Base-by-base conservation (phyloP, 2,329 filamentous ascomycete genomes). In the Lachnellula occidentalis region DNA sequence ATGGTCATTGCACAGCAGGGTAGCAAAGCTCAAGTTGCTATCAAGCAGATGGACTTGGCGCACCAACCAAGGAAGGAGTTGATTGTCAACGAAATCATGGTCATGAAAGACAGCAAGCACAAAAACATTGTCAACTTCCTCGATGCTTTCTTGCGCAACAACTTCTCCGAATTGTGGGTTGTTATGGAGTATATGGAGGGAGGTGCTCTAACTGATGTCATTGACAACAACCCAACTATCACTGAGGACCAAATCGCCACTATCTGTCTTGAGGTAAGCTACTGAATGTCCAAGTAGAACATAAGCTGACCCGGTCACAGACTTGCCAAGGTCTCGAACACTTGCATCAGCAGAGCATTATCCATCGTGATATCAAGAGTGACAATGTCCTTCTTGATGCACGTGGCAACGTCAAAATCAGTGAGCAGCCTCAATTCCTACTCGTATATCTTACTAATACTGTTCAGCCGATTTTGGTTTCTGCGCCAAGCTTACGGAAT, bases 121-220 rank as follows among this genome's bases (percentile, higher is more conserved):
- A 86, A 88, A 58, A 99, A 99, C 73, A 99, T 99, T 76, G 94
- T 99, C 73, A 99, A 99, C 74, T 99, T 96, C 75, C 77, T 99
- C 34, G 94, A 99, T 65, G 92, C 92, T 3, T 99, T 97, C 78
- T 76, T 99, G 68, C 89, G 94, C 67, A 95, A 96, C 71, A 92
- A 94, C 72, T 91, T 89, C 66, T 83, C 88, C 52, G 94, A 99
- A 71, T 81, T 99, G n/a, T 99, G 94, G 94, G 91, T 99, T 11
- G 92, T 99, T 50, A 96, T 99, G 94, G 94, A 99, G 75, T 99
- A 92, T 68, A 99, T 99, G 94, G 94, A 99, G 74, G 94, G 94
- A 66, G 94, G 94, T 74, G 90, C 94, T 58, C 76, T 99, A 71
- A 99, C 94, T 1, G 94, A 99, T 77, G 91, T 99, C 57, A 99